Evolutionary conservation across 202 grass and related monocot genomes (phyloP).

Genomic region (Setaria viridis): DNA sequence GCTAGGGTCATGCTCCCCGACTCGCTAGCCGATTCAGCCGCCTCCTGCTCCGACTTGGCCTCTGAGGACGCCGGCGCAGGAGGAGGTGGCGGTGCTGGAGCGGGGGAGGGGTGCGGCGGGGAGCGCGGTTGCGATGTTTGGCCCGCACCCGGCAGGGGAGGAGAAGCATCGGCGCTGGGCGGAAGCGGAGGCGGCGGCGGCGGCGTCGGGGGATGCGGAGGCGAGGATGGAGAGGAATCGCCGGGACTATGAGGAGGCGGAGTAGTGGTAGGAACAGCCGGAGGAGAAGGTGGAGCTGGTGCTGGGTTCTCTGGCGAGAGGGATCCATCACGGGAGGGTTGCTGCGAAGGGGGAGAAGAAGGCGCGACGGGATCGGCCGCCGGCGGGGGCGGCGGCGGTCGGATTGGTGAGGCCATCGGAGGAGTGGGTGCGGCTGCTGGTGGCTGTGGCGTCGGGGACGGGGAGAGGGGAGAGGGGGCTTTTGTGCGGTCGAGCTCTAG

Average conservation of each 20-base stretch:
- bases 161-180: slow-evolving; percentile 6
- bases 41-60: slow-evolving; percentile 34
- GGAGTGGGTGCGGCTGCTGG: slow-evolving; percentile 29
- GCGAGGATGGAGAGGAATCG: slow-evolving; percentile 32
- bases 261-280: not conserved
- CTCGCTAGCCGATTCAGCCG: slow-evolving; percentile 31
- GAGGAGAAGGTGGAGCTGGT: not conserved
- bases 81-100: not conserved
- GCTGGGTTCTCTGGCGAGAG: slow-evolving; percentile 45
- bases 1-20: slow-evolving; percentile 48
- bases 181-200: not conserved
- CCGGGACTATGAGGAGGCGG: slow-evolving; percentile 24
- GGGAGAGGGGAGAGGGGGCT: too few species aligned
- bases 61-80: slow-evolving; percentile 28
- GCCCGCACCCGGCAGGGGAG: slow-evolving; percentile 20
- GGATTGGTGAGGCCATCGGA: slow-evolving; percentile 45
- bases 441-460: not conserved
- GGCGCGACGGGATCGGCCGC: slow-evolving; percentile 3
- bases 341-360: slow-evolving; percentile 13
- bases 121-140: not conserved
- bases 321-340: slow-evolving; percentile 6
- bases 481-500: too few species aligned
- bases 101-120: not conserved
- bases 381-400: slow-evolving; percentile 37
- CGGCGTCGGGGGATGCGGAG: slow-evolving; percentile 14